A percentile compares a stretch with the other conserved stretches of the same genome.
These are phyloP conservation scores for Mycena pura DNA, from an alignment of 768 basidiomycete species.

Conservation along the genomic window DNA sequence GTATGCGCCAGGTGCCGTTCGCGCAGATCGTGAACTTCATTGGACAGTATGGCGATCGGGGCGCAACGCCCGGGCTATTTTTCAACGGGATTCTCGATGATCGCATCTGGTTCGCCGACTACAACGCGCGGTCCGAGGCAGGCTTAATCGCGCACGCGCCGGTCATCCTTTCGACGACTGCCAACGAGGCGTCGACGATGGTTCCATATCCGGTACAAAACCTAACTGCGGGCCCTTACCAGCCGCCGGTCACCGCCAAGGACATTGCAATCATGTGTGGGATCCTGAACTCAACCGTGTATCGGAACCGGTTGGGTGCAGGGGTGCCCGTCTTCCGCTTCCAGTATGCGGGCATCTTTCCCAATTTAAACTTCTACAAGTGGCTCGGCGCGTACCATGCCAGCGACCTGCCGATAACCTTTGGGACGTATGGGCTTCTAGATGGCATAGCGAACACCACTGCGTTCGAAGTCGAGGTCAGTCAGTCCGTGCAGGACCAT, in stretches of 20 bases:
- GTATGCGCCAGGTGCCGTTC: slow-evolving; percentile 7
- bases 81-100: slow-evolving; percentile 1
- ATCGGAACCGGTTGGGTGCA: not conserved
- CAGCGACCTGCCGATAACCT: slow-evolving; percentile 4
- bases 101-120: not conserved
- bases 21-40: slow-evolving; percentile 1
- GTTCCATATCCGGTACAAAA: slow-evolving; percentile 1
- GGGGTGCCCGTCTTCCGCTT: slow-evolving; percentile 7
- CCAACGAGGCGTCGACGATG: slow-evolving; percentile 2
- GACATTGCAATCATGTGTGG: not conserved
- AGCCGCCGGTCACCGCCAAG: not conserved
- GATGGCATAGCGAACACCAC: slow-evolving; percentile 5
- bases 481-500: slow-evolving; percentile 1
- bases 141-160: slow-evolving; percentile 1
- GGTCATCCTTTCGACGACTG: not conserved
- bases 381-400: slow-evolving; percentile 9
- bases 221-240: not conserved
- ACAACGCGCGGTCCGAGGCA: slow-evolving; percentile 3
- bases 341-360: slow-evolving; percentile 1
- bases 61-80: not conserved
- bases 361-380: not conserved
- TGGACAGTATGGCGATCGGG: slow-evolving; percentile 5
- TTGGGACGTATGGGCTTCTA: slow-evolving; percentile 2
- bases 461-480: slow-evolving; percentile 7
- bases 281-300: slow-evolving; percentile 4